A percentile compares a stretch with the other conserved stretches of the same genome.
These are phyloP conservation scores for Sherardia arvensis DNA, from an alignment of 257 asterid species.

Conservation along the genomic window DNA sequence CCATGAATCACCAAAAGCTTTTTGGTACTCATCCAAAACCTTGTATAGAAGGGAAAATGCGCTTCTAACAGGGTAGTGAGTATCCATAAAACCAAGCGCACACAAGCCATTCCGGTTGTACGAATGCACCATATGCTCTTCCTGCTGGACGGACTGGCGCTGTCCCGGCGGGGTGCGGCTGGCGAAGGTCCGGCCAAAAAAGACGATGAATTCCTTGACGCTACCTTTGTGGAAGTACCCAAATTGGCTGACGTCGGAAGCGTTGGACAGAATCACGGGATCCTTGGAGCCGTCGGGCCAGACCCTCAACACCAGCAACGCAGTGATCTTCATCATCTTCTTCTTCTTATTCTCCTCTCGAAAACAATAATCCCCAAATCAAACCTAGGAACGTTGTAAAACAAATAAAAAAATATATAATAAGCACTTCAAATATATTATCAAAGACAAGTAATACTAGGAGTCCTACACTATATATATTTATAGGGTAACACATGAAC, in stretches of 20 bases:
- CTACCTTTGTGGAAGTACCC: slow-evolving; percentile 81
- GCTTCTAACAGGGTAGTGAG: slow-evolving; percentile 87
- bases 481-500: too few relatives aligned
- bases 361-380: not conserved
- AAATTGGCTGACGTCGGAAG: slow-evolving; percentile 65
- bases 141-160: slow-evolving; percentile 86
- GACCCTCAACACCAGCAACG: slow-evolving; percentile 71
- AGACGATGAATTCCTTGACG: slow-evolving; percentile 67
- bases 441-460: too few relatives aligned
- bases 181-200: slow-evolving; percentile 82
- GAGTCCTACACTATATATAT: too few relatives aligned
- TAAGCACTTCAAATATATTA: too few relatives aligned
- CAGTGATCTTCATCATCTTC: slow-evolving; percentile 77
- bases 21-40: slow-evolving; percentile 80
- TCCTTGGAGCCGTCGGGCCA: slow-evolving; percentile 46
- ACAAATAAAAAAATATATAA: too few relatives aligned
- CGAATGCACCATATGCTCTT: slow-evolving; percentile 82
- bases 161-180: slow-evolving; percentile 67
- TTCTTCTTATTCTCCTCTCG: too few relatives aligned
- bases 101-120: slow-evolving; percentile 68
- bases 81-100: slow-evolving; percentile 88
- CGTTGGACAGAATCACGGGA: slow-evolving; percentile 66
- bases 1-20: slow-evolving; percentile 84
- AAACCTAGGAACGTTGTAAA: not conserved
- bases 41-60: slow-evolving; percentile 76